Percentiles rank a stretch among this genome's conserved stretches.
phyloP scores from a whole-genome alignment of 345 rosid genomes.

The Mangifera indica region DNA sequence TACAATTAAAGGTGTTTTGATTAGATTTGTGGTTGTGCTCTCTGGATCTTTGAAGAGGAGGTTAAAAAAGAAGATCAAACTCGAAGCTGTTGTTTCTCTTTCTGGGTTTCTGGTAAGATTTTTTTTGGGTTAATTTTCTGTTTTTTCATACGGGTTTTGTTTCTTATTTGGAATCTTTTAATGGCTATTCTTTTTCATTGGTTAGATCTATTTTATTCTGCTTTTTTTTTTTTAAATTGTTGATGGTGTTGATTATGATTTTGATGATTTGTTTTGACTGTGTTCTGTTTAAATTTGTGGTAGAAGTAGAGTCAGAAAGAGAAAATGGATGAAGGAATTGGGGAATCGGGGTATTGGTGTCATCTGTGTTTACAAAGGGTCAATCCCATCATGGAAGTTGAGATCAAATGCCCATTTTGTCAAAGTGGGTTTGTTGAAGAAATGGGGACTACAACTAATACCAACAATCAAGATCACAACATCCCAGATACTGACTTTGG shows the following conservation, averaged over 20 bases:
- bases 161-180: no score
- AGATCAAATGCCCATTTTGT: slow-evolving; percentile 86
- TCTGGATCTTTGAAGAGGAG: background rate
- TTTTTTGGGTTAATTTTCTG: no score
- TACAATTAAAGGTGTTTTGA: no score
- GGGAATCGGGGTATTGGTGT: slow-evolving; percentile 54
- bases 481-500: slow-evolving; percentile 58
- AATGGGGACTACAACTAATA: slow-evolving; percentile 25
- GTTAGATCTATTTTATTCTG: no score
- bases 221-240: no score
- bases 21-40: background rate
- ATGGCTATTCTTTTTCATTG: no score
- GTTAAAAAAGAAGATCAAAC: no score
- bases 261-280: background rate
- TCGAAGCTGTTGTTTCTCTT: slow-evolving; percentile 2
- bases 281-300: slow-evolving; percentile 10
- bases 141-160: no score
- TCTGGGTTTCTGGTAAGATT: background rate
- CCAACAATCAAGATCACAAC: slow-evolving; percentile 23
- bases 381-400: slow-evolving; percentile 60
- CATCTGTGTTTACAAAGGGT: slow-evolving; percentile 69
- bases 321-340: slow-evolving; percentile 48
- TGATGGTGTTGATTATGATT: background rate
- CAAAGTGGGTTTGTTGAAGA: slow-evolving; percentile 61
- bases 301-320: slow-evolving; percentile 18